These are phyloP conservation scores for Psophocarpus tetragonolobus DNA, from an alignment of 306 rosid species.

Conservation along the genomic window DNA sequence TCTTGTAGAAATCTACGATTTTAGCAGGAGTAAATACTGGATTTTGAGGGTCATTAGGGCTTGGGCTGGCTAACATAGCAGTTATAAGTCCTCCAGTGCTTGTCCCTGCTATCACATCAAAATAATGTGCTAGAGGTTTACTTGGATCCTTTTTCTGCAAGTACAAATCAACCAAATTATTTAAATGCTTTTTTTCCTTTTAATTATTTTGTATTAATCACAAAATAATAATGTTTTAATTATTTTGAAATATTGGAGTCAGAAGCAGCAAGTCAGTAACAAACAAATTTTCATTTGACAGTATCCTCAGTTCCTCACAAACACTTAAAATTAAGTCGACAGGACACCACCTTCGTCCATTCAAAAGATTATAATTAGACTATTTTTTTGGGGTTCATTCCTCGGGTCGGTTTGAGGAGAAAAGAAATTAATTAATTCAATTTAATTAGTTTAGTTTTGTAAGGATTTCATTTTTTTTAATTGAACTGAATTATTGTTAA, in stretches of 20 bases:
- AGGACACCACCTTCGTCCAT: neutral
- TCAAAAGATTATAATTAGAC: no score
- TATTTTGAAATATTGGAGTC: neutral
- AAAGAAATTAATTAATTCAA: no score
- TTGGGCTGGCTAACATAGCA: conserved; percentile 15
- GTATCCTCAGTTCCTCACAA: neutral
- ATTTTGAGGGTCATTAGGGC: neutral
- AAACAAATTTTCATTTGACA: neutral
- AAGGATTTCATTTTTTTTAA: no score
- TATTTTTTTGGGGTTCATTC: no score
- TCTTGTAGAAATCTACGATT: neutral
- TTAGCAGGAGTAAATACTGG: neutral
- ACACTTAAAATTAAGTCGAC: neutral
- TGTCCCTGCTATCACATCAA: conserved; percentile 35
- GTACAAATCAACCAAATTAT: neutral
- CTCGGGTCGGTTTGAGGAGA: no score
- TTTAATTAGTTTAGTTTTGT: no score
- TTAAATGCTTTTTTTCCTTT: no score
- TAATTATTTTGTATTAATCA: neutral
- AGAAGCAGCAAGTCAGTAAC: no score
- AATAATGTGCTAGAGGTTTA: conserved; percentile 2
- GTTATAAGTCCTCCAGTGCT: conserved; percentile 32
- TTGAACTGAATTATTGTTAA: no score
- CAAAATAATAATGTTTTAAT: neutral
- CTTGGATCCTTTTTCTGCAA: neutral